Evolutionary conservation across 768 basidiomycete species (phyloP), one percentile per base, ranked within the genome.

Genomic region (Leccinellum albellum): DNA sequence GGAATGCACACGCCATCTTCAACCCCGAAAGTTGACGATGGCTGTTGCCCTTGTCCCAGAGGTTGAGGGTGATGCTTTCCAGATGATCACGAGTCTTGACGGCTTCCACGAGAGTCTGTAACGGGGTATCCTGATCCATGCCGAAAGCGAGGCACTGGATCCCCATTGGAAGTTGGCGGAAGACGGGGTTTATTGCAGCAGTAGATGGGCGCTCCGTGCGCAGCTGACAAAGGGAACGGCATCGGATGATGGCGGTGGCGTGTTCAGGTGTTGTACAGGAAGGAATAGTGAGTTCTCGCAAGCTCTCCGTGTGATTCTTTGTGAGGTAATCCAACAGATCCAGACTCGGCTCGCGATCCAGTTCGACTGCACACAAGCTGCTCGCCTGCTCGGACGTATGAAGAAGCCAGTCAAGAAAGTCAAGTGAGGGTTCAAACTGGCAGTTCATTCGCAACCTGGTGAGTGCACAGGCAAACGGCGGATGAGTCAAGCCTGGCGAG

Each of bases 341-440:
- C 8, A 70, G 56, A 44, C 80, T 77, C 2, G 87, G 86, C 58
- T 88, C 82, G 55, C 86, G 78, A 51, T 81, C 81, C 54, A 89
- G 74, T 54, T 85, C 82, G 54, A 89, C 74, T 29, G 74, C 69
- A 54, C 75, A 76, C 47, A 88, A 75, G 58, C 72, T 72, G 23
- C 59, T 64, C n/a, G 76, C 75, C 45, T 67, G 68, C 23, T 70
- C 61, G 32, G 86, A 86, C 55, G 81, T 76, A 63, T 82, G 79
- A 24, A 89, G 82, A 55, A 91, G 81, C 88, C 88, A 89, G 35
- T 79, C 75, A 62, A 87, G 72, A 69, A 89, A 85, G 33, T 86
- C 84, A 47, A 81, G 66, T 3, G 84, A 79, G 21, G 86, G 85
- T 7, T 81, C 70, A n/a, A 74, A 67, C 66, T 88, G 87, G 70